phyloP scores from a whole-genome alignment of 2,329 filamentous ascomycete species.

The Phaeosphaeria sp. region DNA sequence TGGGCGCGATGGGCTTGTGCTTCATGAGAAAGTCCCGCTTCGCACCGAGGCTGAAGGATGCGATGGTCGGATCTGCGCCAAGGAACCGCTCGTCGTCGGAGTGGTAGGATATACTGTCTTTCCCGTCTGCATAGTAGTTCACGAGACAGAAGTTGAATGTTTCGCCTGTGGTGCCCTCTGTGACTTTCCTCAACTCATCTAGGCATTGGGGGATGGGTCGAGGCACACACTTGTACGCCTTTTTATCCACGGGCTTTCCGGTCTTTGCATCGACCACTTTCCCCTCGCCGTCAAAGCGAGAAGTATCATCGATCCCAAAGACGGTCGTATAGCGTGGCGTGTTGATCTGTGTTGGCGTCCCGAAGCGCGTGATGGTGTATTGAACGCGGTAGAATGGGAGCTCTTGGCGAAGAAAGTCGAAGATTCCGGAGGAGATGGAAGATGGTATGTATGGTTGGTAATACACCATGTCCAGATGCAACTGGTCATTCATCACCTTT shows the following conservation, averaged over 20 bases:
- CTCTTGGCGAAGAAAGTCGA: conserved; percentile 73
- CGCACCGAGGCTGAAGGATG: conserved; percentile 76
- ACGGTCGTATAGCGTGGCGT: conserved; percentile 68
- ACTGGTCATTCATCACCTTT: conserved; percentile 68
- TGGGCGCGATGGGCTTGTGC: conserved; percentile 67
- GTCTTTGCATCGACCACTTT: conserved; percentile 53
- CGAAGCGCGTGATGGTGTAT: conserved; percentile 73
- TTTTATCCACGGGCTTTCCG: conserved; percentile 46
- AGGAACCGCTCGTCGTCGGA: conserved; percentile 83
- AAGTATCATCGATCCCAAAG: conserved; percentile 69
- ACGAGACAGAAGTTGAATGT: conserved; percentile 81
- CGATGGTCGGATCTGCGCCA: conserved; percentile 72
- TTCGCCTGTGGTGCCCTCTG: conserved; percentile 71
- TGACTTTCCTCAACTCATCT: conserved; percentile 66
- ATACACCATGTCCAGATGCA: conserved; percentile 75
- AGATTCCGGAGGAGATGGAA: conserved; percentile 64
- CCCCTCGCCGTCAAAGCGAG: conserved; percentile 57
- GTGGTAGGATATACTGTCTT: conserved; percentile 80
- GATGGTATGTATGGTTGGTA: conserved; percentile 75
- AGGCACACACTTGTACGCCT: conserved; percentile 67
- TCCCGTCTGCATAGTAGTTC: conserved; percentile 81
- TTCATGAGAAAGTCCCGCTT: conserved; percentile 79
- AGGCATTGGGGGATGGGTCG: conserved; percentile 76
- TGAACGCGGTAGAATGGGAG: conserved; percentile 79
- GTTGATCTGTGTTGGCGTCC: conserved; percentile 67